A percentile compares a stretch with the other conserved stretches of the same genome.
phyloP scores from a whole-genome alignment of 352 stramenopile genomes.

The Globisporangium polare region DNA sequence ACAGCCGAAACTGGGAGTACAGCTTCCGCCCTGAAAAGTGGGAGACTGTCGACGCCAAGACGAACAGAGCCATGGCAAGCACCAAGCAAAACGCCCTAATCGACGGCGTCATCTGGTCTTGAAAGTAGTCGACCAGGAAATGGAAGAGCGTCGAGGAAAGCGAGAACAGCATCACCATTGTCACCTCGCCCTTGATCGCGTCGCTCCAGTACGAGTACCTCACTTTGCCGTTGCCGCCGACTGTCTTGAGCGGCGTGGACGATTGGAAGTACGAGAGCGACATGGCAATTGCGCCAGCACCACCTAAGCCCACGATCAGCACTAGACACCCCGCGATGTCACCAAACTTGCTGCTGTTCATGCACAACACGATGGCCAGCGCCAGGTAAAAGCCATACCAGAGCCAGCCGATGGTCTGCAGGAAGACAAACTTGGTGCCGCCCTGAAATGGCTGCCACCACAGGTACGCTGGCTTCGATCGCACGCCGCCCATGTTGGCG shows the following conservation, averaged over 20 bases:
- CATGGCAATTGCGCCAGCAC: constrained; percentile 23
- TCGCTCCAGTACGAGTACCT: background rate
- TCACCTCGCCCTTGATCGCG: constrained; percentile 24
- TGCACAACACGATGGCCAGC: constrained; percentile 29
- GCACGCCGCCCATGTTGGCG: constrained; percentile 34
- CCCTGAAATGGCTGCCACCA: constrained; percentile 57
- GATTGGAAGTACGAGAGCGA: constrained; percentile 37
- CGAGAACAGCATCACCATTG: constrained; percentile 37
- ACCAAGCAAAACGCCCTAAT: constrained; percentile 16
- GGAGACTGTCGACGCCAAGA: constrained; percentile 25
- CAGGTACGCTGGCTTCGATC: constrained; percentile 21
- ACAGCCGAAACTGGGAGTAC: constrained; percentile 26
- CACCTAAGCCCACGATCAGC: constrained; percentile 29
- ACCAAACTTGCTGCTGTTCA: constrained; percentile 33
- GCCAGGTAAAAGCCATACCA: constrained; percentile 53
- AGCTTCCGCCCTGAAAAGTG: constrained; percentile 30
- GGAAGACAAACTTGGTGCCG: constrained; percentile 55
- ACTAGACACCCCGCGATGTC: constrained; percentile 23
- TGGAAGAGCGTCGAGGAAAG: constrained; percentile 35
- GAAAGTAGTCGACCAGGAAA: constrained; percentile 34
- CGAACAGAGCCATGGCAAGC: constrained; percentile 27
- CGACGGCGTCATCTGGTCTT: constrained; percentile 16
- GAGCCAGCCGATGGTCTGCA: constrained; percentile 55
- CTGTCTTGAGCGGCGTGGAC: background rate
- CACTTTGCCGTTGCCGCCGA: background rate